Base-by-base conservation (phyloP, 2,329 filamentous ascomycete species). In the Mariannaea sp. region DNA sequence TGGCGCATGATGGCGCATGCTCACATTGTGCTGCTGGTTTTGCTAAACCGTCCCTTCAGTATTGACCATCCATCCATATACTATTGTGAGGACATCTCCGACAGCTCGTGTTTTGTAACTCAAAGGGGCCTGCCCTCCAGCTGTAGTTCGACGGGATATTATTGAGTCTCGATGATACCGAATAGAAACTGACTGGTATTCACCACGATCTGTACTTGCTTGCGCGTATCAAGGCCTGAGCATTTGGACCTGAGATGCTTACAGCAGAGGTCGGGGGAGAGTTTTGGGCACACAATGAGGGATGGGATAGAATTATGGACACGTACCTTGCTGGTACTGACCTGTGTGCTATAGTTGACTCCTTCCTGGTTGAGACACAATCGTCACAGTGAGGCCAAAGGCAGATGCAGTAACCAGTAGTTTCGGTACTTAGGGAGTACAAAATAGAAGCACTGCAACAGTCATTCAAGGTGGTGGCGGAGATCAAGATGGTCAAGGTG, bases 401-500 rank as follows among this genome's bases (percentile, higher is more conserved):
- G 36, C 41, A 53, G 33, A 60, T 22, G n/a, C n/a, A n/a, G n/a
- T n/a, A n/a, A n/a, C n/a, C n/a, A n/a, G n/a, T n/a, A n/a, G n/a
- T n/a, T n/a, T n/a, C n/a, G n/a, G n/a, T n/a, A n/a, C n/a, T n/a
- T n/a, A n/a, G n/a, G n/a, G n/a, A n/a, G n/a, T n/a, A n/a, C n/a
- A n/a, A n/a, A n/a, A n/a, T n/a, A n/a, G n/a, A n/a, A 7, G 12
- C 26, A 7, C 26, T 29, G 26, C 13, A 32, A 12, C 4, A 10
- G 13, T 32, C 38, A 48, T 56, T 46, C 51, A 46, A 50, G 55
- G 58, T 45, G 47, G 52, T 56, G 57, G 61, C 51, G 59, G 59
- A 60, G 55, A 58, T 41, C 49, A 54, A 57, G 55, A 60, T 59
- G 51, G 60, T 41, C 57, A 59, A 62, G 61, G 57, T 55, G 59